Percentiles rank a stretch among this genome's conserved stretches.
These are phyloP conservation scores for Vitrella brassicaformis DNA, from an alignment of 73 alveolate genomes.

Conservation along the genomic window DNA sequence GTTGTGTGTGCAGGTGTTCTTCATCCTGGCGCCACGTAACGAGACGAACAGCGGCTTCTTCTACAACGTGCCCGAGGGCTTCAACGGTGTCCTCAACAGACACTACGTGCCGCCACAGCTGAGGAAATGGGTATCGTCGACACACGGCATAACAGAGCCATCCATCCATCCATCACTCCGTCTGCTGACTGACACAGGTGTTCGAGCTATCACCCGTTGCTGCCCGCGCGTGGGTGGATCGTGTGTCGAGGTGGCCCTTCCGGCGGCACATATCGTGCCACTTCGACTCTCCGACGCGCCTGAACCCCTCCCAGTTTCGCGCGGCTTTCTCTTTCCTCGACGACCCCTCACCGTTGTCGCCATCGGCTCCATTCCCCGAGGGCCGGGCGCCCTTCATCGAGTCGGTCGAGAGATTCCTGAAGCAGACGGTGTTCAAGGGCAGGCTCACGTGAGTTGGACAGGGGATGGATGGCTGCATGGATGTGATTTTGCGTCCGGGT, in stretches of 20 bases:
- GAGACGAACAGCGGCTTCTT: neutral
- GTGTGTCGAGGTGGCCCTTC: neutral
- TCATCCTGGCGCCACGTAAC: neutral
- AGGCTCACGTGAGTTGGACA: too few relatives aligned
- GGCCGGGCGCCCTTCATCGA: neutral
- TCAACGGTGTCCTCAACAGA: neutral
- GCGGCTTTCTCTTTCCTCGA: too few relatives aligned
- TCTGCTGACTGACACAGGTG: neutral
- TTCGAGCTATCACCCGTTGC: neutral
- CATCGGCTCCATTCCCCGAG: too few relatives aligned
- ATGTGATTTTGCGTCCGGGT: too few relatives aligned
- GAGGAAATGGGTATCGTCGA: neutral
- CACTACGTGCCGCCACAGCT: neutral
- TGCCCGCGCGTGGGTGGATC: neutral
- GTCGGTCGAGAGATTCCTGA: neutral
- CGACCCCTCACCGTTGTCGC: too few relatives aligned
- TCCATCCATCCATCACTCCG: neutral
- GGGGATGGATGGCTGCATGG: too few relatives aligned
- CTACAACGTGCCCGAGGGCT: neutral
- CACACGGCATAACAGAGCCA: neutral
- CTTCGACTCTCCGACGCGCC: too few relatives aligned
- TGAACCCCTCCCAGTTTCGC: too few relatives aligned
- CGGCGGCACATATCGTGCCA: too few relatives aligned
- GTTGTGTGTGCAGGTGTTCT: neutral
- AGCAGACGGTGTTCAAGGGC: neutral